phyloP scores from a whole-genome alignment of 257 asterid species.

The Rubia yunnanensis region DNA sequence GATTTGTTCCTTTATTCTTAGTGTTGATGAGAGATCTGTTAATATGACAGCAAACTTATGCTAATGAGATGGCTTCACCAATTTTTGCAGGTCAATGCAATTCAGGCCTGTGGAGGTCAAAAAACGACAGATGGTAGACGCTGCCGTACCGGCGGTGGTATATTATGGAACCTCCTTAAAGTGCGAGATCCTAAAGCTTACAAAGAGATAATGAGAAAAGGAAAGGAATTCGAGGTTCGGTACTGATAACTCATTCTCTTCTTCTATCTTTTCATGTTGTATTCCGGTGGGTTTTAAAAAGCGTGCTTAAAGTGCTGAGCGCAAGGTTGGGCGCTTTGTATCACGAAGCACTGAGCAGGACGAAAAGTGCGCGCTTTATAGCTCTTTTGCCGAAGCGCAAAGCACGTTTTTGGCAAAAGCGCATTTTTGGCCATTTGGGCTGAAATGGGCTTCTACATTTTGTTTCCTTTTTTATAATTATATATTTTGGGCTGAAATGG shows the following conservation, averaged over 20 bases:
- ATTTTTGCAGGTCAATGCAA: slow-evolving; percentile 79
- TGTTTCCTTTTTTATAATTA: too few species aligned
- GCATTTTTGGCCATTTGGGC: too few species aligned
- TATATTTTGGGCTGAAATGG: too few species aligned
- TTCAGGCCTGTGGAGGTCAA: slow-evolving; percentile 94
- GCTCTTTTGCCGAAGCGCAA: too few species aligned
- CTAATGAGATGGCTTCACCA: not conserved
- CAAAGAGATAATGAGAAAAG: slow-evolving; percentile 82
- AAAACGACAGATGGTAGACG: slow-evolving; percentile 72
- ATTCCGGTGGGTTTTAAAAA: too few species aligned
- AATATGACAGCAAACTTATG: too few species aligned
- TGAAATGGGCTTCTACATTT: too few species aligned
- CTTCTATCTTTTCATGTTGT: not conserved
- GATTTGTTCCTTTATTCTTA: not conserved
- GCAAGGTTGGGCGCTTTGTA: too few species aligned
- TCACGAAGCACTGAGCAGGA: too few species aligned
- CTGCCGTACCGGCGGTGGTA: slow-evolving; percentile 72
- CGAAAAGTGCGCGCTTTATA: too few species aligned
- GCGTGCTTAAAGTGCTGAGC: too few species aligned
- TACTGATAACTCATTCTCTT: not conserved
- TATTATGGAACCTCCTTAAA: slow-evolving; percentile 84
- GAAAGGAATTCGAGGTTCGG: slow-evolving; percentile 86
- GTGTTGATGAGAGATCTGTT: not conserved
- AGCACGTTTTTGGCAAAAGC: too few species aligned
- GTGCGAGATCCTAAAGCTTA: slow-evolving; percentile 81